Evolutionary conservation across 2,329 filamentous ascomycete genomes (phyloP), one percentile per base, ranked within the genome.

Genomic region (Aureobasidium sp.): DNA sequence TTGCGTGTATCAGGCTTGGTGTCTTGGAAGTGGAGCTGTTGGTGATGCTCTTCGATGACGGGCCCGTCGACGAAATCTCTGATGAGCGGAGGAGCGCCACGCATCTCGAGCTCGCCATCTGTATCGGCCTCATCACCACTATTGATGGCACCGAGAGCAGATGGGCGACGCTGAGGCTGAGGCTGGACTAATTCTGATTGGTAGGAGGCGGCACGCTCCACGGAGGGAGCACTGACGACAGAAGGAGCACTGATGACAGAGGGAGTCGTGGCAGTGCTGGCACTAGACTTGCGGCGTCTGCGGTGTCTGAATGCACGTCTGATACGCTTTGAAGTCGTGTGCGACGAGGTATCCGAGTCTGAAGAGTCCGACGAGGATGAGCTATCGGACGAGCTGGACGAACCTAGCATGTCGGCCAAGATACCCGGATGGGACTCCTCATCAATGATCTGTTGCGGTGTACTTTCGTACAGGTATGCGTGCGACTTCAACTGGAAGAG

Each of bases 401-500:
- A 85, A 66, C 94, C 89, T 70, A 96, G 82, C 75, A 93, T 90
- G 36, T 89, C 88, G 20, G 89, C 88, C 14, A 92, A 82, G 0
- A 94, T 87, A 66, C 92, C 92, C 25, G 92, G 92, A 49, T 90
- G 88, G 0, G 90, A 87, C 72, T 96, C 92, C 69, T 94, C 91
- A 68, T 97, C 92, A 66, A 97, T 94, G 64, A 95, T 88, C 68
- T 92, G 87, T 76, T 96, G 91, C 11, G 92, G 92, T 5, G 90
- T 96, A 67, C 91, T 94, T 74, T 91, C 89, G 68, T 96, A 96
- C 79, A 96, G 86, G 76, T 95, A 96, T 9, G 90, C 84, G 72
- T 96, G 91, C 1, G 91, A 94, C 75, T 95, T 95, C 64, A 96
- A 84, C 77, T 96, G 91, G 75, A 96, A 96, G 22, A 96, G 71